Percentiles rank a stretch among this genome's conserved stretches.
phyloP scores from a whole-genome alignment of 1,284 basidiomycete genomes.

The Singerocomus inundabilis region DNA sequence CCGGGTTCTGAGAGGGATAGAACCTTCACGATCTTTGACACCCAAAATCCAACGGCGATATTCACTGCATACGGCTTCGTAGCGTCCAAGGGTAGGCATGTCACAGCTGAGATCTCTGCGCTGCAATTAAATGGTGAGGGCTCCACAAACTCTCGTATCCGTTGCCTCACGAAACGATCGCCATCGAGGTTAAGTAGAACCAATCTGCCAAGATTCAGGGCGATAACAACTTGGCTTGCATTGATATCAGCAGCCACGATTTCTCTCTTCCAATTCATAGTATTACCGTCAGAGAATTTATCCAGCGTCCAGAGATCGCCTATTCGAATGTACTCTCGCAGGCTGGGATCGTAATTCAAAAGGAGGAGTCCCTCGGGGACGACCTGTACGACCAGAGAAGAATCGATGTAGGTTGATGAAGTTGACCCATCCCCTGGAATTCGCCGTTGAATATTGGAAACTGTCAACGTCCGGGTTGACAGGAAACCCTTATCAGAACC shows the following conservation, averaged over 20 bases:
- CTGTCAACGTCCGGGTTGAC: constrained; percentile 60
- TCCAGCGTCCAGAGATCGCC: constrained; percentile 36
- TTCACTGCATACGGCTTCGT: constrained; percentile 45
- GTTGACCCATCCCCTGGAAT: constrained; percentile 26
- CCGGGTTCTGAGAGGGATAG: constrained; percentile 39
- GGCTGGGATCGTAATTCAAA: constrained; percentile 47
- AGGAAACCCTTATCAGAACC: constrained; percentile 43
- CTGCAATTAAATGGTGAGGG: constrained; percentile 15
- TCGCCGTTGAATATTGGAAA: constrained; percentile 53
- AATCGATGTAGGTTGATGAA: constrained; percentile 47
- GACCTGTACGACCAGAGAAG: constrained; percentile 67
- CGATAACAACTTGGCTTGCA: constrained; percentile 65
- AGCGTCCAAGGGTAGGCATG: constrained; percentile 54
- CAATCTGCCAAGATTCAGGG: constrained; percentile 57
- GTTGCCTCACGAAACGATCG: constrained; percentile 38
- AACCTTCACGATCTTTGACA: constrained; percentile 61
- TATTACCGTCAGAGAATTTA: constrained; percentile 23
- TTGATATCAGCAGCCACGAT: constrained; percentile 71
- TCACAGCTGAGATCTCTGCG: constrained; percentile 63
- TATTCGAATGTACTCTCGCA: constrained; percentile 35
- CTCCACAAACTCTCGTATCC: constrained; percentile 25
- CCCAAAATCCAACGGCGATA: constrained; percentile 78
- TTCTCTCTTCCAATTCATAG: constrained; percentile 32
- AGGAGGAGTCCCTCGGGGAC: constrained; percentile 56
- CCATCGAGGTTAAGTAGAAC: constrained; percentile 49